These are phyloP conservation scores for Phytophthora cryptogea DNA, from an alignment of 352 stramenopile genomes.

Conservation along the genomic window DNA sequence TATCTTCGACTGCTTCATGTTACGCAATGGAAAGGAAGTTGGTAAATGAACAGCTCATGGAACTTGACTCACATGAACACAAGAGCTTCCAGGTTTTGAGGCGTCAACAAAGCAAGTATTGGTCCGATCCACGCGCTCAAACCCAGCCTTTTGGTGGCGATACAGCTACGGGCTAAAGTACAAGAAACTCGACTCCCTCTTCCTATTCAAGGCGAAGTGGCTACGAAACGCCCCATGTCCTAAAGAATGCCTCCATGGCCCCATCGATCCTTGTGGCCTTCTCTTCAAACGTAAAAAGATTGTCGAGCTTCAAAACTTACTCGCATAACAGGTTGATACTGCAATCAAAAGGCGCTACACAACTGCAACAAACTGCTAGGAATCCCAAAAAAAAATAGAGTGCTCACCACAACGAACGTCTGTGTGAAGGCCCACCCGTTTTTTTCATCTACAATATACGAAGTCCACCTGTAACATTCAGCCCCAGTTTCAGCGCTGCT, in stretches of 20 bases:
- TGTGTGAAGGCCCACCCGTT: neutral
- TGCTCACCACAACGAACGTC: neutral
- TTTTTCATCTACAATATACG: slow-evolving; percentile 2
- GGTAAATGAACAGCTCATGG: neutral
- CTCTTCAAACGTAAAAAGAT: too few relatives aligned
- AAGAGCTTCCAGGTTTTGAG: slow-evolving; percentile 5
- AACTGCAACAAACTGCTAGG: too few relatives aligned
- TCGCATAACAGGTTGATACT: too few relatives aligned
- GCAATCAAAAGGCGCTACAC: too few relatives aligned
- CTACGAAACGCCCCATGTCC: too few relatives aligned
- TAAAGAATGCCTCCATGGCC: too few relatives aligned
- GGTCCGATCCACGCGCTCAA: slow-evolving; percentile 16
- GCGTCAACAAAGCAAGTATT: slow-evolving; percentile 18
- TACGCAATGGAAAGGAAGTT: neutral
- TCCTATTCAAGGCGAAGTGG: too few relatives aligned
- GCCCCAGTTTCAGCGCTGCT: slow-evolving; percentile 11
- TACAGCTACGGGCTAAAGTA: too few relatives aligned
- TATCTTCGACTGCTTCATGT: slow-evolving; percentile 7
- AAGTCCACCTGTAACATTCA: slow-evolving; percentile 21
- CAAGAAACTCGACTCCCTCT: too few relatives aligned
- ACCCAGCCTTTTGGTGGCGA: neutral
- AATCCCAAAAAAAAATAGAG: neutral
- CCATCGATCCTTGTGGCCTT: too few relatives aligned
- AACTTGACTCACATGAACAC: neutral
- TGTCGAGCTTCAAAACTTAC: too few relatives aligned